Percentiles rank a stretch among this genome's conserved stretches.
Conservation (phyloP, 768 basidiomycete genomes). For the Sarcomyxa edulis region DNA sequence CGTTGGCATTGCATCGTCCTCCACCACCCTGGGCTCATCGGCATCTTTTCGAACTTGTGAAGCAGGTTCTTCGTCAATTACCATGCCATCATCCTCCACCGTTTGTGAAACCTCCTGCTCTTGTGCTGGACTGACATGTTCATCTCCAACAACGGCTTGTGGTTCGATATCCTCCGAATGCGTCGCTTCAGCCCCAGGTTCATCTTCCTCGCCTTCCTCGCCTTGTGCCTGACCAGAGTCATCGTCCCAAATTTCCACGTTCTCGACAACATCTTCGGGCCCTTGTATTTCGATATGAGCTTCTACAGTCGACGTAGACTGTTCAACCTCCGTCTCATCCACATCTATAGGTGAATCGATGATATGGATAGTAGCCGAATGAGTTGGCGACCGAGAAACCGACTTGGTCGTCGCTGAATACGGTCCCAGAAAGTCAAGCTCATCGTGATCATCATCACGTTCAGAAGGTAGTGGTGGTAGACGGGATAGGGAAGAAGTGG, state of each 20-base stretch:
- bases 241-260: constrained; percentile 1
- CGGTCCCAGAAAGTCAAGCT: constrained; percentile 34
- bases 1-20: too few relatives aligned
- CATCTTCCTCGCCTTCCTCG: background rate
- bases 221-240: background rate
- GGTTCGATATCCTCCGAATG: too few relatives aligned
- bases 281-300: constrained; percentile 2
- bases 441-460: constrained; percentile 25
- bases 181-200: background rate
- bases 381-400: constrained; percentile 29
- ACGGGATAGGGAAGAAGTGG: too few relatives aligned
- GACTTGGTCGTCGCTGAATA: constrained; percentile 13
- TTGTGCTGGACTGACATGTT: constrained; percentile 17
- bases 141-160: constrained; percentile 5
- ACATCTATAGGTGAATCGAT: constrained; percentile 4
- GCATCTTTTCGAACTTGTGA: too few relatives aligned
- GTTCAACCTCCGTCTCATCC: background rate
- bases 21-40: too few relatives aligned
- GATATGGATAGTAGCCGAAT: constrained; percentile 10
- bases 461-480: constrained; percentile 8
- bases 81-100: too few relatives aligned
- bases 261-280: background rate
- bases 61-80: too few relatives aligned
- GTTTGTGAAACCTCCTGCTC: constrained; percentile 21
- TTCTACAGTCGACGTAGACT: background rate